Base-by-base conservation (phyloP, 169 alveolate species). In the Plasmodium berghei region DNA sequence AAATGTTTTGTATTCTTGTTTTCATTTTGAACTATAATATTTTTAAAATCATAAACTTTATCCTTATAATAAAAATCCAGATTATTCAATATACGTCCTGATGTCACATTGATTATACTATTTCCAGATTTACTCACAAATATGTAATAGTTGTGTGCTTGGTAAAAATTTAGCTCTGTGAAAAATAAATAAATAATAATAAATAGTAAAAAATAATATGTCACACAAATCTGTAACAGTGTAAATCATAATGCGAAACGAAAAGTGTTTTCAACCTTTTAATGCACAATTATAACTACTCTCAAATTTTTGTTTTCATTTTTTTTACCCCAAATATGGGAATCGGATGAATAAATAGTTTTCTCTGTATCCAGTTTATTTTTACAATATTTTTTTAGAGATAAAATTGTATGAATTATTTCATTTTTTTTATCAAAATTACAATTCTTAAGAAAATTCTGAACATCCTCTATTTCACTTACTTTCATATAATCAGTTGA, bases 401-500 rank as follows among this genome's bases (percentile, higher is more conserved):
- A 64, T 48, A 67, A 40, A 62, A 80, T 80, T 45, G 20, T 61
- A 40, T 26, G 46, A 40, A 55, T 52, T 18, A 80, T 80, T 48
- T 69, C 58, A 14, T 80, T 28, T 61, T 80, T 80, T 46, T 80
- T 83, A 34, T 24, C 20, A 28, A 42, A 62, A 20, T 67, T 34
- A 28, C 66, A 59, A 16, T 16, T 26, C 20, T 80, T 58, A 49
- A 80, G 55, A 18, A 80, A 59, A 6, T 28, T 52, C 28, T 55
- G 72, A 24, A 80, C 90, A 14, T 80, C 72, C 6, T 80, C 85
- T 64, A 66, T 48, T 40, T 80, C 90, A 46, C 48, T 46, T 59
- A 80, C 12, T 71, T 49, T 80, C 90, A 80, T 80, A 42, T 80
- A 80, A 48, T 80, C 85, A 1, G 90, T 80, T 42, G 49, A 40